These are phyloP conservation scores for Cyamopsis tetragonoloba DNA, from an alignment of 306 rosid species.

Conservation along the genomic window DNA sequence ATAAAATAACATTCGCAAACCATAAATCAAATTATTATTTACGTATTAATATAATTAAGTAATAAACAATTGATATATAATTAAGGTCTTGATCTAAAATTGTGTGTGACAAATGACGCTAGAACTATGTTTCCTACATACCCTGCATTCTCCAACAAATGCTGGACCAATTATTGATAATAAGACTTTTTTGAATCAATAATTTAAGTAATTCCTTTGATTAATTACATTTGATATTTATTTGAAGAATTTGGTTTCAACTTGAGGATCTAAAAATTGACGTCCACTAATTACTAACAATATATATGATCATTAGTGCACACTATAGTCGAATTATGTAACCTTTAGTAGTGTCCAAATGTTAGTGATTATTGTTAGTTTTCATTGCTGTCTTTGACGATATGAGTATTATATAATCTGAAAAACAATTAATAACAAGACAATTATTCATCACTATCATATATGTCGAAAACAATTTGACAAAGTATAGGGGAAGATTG, in stretches of 20 bases:
- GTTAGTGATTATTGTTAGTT: neutral
- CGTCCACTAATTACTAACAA: neutral
- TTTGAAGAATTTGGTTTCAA: neutral
- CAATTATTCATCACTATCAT: too few relatives aligned
- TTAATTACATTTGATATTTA: neutral
- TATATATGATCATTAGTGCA: neutral
- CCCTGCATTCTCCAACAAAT: conserved; percentile 25
- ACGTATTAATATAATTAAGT: too few relatives aligned
- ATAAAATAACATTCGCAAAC: too few relatives aligned
- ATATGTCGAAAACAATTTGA: too few relatives aligned
- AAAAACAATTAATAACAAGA: too few relatives aligned
- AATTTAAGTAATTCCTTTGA: neutral
- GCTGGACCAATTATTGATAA: neutral
- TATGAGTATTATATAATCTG: too few relatives aligned
- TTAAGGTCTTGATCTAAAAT: too few relatives aligned
- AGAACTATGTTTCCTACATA: conserved; percentile 16
- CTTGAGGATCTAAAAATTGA: neutral
- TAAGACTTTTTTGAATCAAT: neutral
- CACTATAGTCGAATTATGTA: neutral
- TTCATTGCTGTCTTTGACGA: neutral
- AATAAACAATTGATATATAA: too few relatives aligned
- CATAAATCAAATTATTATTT: too few relatives aligned
- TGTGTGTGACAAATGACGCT: conserved; percentile 12
- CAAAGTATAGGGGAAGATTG: too few relatives aligned
- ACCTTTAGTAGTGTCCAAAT: neutral